Base-by-base conservation (phyloP, 768 basidiomycete species). In the Tephrocybe sp. region DNA sequence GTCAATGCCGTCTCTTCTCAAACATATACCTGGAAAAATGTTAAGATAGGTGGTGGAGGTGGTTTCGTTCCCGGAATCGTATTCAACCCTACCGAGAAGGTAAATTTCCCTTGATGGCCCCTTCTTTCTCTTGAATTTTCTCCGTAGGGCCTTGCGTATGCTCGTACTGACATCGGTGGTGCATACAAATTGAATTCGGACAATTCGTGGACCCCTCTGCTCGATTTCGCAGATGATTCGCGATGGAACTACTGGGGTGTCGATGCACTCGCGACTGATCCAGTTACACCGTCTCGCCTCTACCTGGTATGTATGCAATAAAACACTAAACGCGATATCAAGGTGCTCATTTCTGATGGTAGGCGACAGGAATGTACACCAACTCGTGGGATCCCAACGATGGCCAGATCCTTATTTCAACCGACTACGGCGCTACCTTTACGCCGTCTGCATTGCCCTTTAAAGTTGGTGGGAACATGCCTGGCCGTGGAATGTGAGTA, bases 381-480 rank as follows among this genome's bases (percentile, higher is more conserved):
- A 86, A 84, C 64, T 76, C 71, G 20, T 81, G 74, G 75, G 80
- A 83, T 58, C 81, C 83, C 3, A 83, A 78, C 57, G 83, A 84
- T 50, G 84, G 83, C 3, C 74, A 78, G 45, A 85, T 87, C 30
- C 67, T 86, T 10, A 77, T 79, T 32, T 86, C 84, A 18, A 75
- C 72, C 6, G 77, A 87, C 59, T 70, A 74, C 50, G 84, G 85
- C 10, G 61, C 72, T n/a, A 80, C 80, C 0, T 87, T 76, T 60
- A 78, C 73, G 1, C 56, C 74, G 2, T 77, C 80, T 5, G 57
- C 63, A 6, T 65, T 87, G 0, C 78, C 84, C 0, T 85, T 86
- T 74, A 86, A 86, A 56, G 77, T 84, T 26, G 83, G 84, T 26
- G 83, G 83, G 7, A 84, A 85, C 62, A 84, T 83, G 83, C 84